phyloP scores from a whole-genome alignment of 305 asterid species.

The Andrographis paniculata region DNA sequence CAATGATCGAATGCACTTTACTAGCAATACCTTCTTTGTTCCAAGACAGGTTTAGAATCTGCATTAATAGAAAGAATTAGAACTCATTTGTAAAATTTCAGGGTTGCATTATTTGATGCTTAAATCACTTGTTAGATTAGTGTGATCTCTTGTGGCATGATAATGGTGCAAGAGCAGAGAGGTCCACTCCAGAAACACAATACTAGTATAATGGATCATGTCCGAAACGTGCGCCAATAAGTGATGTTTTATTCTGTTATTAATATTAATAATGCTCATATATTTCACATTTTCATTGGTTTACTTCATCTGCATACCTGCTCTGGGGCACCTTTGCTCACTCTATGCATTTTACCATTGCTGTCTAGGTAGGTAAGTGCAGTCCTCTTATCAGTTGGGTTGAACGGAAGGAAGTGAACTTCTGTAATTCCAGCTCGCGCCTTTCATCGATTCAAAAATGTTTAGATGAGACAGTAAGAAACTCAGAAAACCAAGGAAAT shows the following conservation, averaged over 20 bases:
- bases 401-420: constrained; percentile 49
- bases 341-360: constrained; percentile 45
- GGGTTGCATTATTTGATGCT: no score
- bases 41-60: constrained; percentile 40
- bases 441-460: constrained; percentile 11
- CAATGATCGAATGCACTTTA: constrained; percentile 37
- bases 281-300: background rate
- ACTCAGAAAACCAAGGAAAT: background rate
- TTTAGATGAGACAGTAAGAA: background rate
- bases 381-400: constrained; percentile 52
- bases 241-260: no score
- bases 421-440: constrained; percentile 46
- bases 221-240: no score
- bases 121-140: no score
- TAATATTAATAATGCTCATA: background rate
- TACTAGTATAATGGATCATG: no score
- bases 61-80: constrained; percentile 13
- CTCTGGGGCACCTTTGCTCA: constrained; percentile 59
- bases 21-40: constrained; percentile 34
- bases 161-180: no score
- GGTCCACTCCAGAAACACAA: no score
- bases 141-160: no score
- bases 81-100: background rate
- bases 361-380: constrained; percentile 44
- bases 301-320: constrained; percentile 29